Conservation (phyloP, 805 yeast genomes). For the Lachancea kluyveri region DNA sequence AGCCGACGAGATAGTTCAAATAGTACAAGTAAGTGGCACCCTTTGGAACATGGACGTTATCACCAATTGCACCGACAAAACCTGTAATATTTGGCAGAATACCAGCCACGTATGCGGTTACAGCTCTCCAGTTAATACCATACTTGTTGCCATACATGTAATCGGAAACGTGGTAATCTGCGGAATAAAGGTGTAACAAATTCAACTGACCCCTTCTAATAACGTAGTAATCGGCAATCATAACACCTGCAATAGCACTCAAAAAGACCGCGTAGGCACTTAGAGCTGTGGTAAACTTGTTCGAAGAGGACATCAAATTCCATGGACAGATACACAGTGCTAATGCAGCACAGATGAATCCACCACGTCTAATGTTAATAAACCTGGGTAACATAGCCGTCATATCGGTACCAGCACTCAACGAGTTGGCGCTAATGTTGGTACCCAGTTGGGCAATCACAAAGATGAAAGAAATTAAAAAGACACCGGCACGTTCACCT, state of each 20-base stretch:
- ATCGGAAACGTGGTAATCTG: conserved; percentile 32
- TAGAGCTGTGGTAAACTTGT: conserved; percentile 71
- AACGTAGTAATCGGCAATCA: conserved; percentile 60
- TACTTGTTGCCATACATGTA: conserved; percentile 51
- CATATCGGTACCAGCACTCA: conserved; percentile 69
- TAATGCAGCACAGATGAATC: conserved; percentile 65
- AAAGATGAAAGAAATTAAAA: conserved; percentile 63
- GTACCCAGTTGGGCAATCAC: conserved; percentile 75
- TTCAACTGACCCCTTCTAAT: conserved; percentile 68
- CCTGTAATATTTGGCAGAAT: conserved; percentile 82
- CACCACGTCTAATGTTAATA: conserved; percentile 74
- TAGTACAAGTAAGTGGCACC: conserved; percentile 71
- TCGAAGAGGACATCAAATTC: conserved; percentile 65
- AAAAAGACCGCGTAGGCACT: conserved; percentile 79
- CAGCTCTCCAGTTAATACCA: conserved; percentile 84
- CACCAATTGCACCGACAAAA: conserved; percentile 66
- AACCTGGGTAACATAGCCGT: conserved; percentile 58
- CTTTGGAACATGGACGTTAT: conserved; percentile 45
- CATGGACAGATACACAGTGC: conserved; percentile 77
- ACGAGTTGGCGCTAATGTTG: conserved; percentile 65
- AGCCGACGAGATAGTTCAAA: conserved; percentile 73
- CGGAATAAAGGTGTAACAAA: conserved; percentile 58
- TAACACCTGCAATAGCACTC: conserved; percentile 76
- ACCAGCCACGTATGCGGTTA: conserved; percentile 72
- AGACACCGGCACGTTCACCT: conserved; percentile 76